A percentile compares a stretch with the other conserved stretches of the same genome.
Evolutionary conservation across 2,329 filamentous ascomycete genomes (phyloP).

Genomic region (Nemania diffusa): DNA sequence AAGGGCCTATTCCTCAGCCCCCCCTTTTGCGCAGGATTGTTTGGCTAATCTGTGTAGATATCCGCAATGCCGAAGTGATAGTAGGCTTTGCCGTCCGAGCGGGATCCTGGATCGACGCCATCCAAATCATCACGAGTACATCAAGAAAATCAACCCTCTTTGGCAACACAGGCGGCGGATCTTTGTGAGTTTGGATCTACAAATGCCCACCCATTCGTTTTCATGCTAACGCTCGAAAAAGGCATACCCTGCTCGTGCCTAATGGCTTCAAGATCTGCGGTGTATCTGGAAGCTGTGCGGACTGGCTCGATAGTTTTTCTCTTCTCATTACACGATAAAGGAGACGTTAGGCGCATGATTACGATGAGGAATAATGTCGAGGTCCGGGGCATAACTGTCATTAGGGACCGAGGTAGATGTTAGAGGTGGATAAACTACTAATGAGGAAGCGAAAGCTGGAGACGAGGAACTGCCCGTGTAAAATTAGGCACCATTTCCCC

Average conservation of each 20-base stretch:
- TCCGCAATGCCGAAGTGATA: conserved; percentile 84
- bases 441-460: conserved; percentile 6
- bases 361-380: not conserved
- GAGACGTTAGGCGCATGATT: not conserved
- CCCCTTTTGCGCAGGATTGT: not conserved
- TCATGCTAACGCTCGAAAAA: conserved; percentile 53
- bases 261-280: conserved; percentile 90
- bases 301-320: conserved; percentile 87
- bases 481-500: conserved; percentile 18
- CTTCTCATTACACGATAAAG: conserved; percentile 77
- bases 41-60: conserved; percentile 63
- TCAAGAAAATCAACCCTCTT: conserved; percentile 88
- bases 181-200: conserved; percentile 72
- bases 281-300: conserved; percentile 81
- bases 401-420: conserved; percentile 7
- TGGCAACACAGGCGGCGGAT: conserved; percentile 82
- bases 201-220: not conserved
- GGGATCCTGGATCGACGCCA: conserved; percentile 84
- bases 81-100: conserved; percentile 86
- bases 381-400: conserved; percentile 18
- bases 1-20: conserved; percentile 49
- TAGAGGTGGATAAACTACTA: conserved; percentile 11
- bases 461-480: conserved; percentile 15
- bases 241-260: conserved; percentile 88
- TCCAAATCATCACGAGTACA: conserved; percentile 88